Conservation (phyloP, 2,329 filamentous ascomycete genomes). For the Colletotrichum sp. region DNA sequence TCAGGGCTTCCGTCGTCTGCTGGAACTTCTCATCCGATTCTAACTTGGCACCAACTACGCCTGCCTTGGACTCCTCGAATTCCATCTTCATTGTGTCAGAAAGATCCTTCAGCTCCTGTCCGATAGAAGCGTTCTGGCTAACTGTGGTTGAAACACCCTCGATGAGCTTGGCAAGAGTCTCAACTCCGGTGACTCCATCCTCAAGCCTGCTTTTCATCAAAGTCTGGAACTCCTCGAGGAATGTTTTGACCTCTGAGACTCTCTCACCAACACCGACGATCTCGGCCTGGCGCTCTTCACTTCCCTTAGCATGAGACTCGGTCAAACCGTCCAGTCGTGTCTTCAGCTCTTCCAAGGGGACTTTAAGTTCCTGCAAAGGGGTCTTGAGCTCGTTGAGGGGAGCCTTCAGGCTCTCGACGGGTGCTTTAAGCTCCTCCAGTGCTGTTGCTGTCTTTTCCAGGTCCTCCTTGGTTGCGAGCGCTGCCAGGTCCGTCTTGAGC, state of each 20-base stretch:
- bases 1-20: slow-evolving; percentile 57
- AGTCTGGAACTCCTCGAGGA: slow-evolving; percentile 79
- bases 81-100: slow-evolving; percentile 80
- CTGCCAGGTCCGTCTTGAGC: slow-evolving; percentile 71
- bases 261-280: slow-evolving; percentile 79
- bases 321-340: slow-evolving; percentile 66
- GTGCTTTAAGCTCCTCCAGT: slow-evolving; percentile 42
- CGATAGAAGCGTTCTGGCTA: slow-evolving; percentile 59
- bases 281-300: slow-evolving; percentile 85
- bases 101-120: slow-evolving; percentile 72
- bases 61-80: slow-evolving; percentile 84
- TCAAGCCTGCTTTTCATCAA: slow-evolving; percentile 79
- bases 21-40: slow-evolving; percentile 82
- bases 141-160: slow-evolving; percentile 70
- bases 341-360: slow-evolving; percentile 65
- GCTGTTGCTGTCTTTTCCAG: slow-evolving; percentile 73
- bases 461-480: slow-evolving; percentile 78
- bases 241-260: slow-evolving; percentile 77
- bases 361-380: slow-evolving; percentile 65
- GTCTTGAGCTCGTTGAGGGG: slow-evolving; percentile 1
- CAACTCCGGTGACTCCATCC: slow-evolving; percentile 74
- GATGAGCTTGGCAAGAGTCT: slow-evolving; percentile 73
- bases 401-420: neutral
- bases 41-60: slow-evolving; percentile 81
- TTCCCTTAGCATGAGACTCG: slow-evolving; percentile 76